A percentile compares a stretch with the other conserved stretches of the same genome.
Conservation (phyloP, 176 grass and related monocot species). For the Oryza australiensis region DNA sequence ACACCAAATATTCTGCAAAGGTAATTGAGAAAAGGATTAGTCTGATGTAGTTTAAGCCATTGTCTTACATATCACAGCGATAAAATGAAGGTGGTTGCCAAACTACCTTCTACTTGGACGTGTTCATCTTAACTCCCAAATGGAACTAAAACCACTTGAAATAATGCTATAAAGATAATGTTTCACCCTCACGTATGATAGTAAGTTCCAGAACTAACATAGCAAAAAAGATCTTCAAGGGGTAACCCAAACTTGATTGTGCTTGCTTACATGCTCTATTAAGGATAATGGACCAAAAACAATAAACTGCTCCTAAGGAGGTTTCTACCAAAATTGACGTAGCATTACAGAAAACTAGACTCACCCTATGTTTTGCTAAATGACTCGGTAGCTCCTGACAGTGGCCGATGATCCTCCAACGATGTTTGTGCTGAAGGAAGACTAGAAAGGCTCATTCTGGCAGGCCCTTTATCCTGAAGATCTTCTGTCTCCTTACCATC, state of each 20-base stretch:
- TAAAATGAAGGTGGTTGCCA: not conserved
- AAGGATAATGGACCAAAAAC: no score
- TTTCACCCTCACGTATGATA: not conserved
- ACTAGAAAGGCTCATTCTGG: constrained; percentile 56
- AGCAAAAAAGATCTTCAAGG: not conserved
- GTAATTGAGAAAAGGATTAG: constrained; percentile 12
- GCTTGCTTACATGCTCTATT: not conserved
- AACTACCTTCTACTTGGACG: not conserved
- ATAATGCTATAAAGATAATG: not conserved
- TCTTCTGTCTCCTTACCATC: constrained; percentile 57
- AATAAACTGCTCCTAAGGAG: not conserved
- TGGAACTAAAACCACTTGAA: not conserved
- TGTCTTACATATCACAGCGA: not conserved
- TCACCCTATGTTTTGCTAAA: constrained; percentile 49
- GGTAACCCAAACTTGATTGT: not conserved
- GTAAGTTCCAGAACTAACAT: not conserved
- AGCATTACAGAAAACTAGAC: constrained; percentile 7
- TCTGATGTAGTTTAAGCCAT: not conserved
- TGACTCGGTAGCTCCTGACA: constrained; percentile 46
- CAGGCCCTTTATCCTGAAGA: constrained; percentile 44
- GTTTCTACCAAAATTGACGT: not conserved
- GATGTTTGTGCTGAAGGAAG: constrained; percentile 58
- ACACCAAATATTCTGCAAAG: constrained; percentile 24
- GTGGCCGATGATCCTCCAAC: constrained; percentile 46
- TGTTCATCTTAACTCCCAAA: not conserved